A percentile compares a stretch with the other conserved stretches of the same genome.
phyloP scores from a whole-genome alignment of 2,329 filamentous ascomycete genomes.

The Stemphylium lycopersici region DNA sequence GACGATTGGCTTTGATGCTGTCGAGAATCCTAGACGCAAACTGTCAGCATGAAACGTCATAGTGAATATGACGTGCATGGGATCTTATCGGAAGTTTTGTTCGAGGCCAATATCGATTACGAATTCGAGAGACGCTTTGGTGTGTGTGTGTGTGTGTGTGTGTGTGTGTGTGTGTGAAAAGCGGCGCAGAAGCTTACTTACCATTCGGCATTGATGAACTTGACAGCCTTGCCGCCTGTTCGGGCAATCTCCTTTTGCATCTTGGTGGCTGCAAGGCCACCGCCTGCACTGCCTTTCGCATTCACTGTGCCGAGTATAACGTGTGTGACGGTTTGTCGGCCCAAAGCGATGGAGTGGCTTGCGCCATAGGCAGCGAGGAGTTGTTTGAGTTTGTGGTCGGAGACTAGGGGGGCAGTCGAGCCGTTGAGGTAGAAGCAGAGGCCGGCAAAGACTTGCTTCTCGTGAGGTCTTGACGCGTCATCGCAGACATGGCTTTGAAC shows the following conservation, averaged over 20 bases:
- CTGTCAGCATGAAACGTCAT: constrained; percentile 18
- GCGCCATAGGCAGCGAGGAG: constrained; percentile 78
- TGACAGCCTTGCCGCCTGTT: constrained; percentile 71
- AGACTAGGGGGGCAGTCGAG: constrained; percentile 79
- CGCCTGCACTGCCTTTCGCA: constrained; percentile 63
- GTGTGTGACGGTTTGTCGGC: constrained; percentile 78
- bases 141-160: no score
- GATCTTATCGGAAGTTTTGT: neutral
- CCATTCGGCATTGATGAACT: constrained; percentile 84
- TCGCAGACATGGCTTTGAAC: neutral
- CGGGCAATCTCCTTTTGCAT: constrained; percentile 78
- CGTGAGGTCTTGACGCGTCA: constrained; percentile 5
- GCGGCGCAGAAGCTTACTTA: constrained; percentile 23
- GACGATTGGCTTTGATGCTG: constrained; percentile 75
- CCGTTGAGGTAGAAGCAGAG: constrained; percentile 86
- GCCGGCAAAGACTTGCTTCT: constrained; percentile 67
- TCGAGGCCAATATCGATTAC: neutral
- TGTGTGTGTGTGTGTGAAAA: neutral
- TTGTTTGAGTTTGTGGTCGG: constrained; percentile 84
- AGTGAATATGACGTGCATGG: constrained; percentile 1
- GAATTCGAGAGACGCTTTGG: neutral
- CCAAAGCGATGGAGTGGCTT: constrained; percentile 71
- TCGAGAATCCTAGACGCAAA: constrained; percentile 71
- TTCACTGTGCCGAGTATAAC: constrained; percentile 71
- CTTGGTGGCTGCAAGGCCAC: constrained; percentile 78